Conservation (phyloP, 2,329 filamentous ascomycete species). For the Tolypocladium guangdongense region DNA sequence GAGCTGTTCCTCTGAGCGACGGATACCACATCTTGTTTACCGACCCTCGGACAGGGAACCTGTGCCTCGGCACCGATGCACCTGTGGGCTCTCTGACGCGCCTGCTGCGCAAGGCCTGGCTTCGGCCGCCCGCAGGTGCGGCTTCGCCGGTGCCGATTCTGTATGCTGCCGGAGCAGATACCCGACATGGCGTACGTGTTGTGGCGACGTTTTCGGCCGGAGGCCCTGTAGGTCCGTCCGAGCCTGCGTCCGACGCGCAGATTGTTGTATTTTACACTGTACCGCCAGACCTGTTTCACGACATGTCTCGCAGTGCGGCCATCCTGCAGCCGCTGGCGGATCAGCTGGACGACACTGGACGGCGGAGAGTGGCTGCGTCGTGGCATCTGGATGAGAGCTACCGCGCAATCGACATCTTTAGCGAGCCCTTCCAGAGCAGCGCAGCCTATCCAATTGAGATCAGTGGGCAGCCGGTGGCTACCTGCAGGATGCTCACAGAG, state of each 20-base stretch:
- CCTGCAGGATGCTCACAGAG: conserved; percentile 19
- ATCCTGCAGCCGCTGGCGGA: conserved; percentile 3
- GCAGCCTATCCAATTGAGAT: conserved; percentile 18
- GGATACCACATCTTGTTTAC: conserved; percentile 55
- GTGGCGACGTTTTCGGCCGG: conserved; percentile 42
- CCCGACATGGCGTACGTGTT: conserved; percentile 45
- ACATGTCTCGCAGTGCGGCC: conserved; percentile 12
- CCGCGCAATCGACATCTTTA: conserved; percentile 9
- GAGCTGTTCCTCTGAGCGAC: conserved; percentile 53
- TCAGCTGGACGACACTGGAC: conserved; percentile 2
- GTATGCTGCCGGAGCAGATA: conserved; percentile 46
- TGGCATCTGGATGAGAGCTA: conserved; percentile 12
- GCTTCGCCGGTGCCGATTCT: conserved; percentile 29
- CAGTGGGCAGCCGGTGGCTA: conserved; percentile 18
- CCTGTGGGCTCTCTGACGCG: conserved; percentile 38
- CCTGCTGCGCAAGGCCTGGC: conserved; percentile 47
- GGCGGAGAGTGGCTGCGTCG: conserved; percentile 4
- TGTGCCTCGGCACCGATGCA: conserved; percentile 52
- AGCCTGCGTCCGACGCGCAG: conserved; percentile 14
- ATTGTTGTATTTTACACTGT: conserved; percentile 49
- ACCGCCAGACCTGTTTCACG: conserved; percentile 42
- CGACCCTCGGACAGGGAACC: conserved; percentile 42
- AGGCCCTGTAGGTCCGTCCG: conserved; percentile 1
- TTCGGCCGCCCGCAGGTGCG: conserved; percentile 23
- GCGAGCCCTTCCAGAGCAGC: conserved; percentile 6